These are phyloP conservation scores for Lachancea sp. DNA, from an alignment of 805 yeast species.

Conservation along the genomic window DNA sequence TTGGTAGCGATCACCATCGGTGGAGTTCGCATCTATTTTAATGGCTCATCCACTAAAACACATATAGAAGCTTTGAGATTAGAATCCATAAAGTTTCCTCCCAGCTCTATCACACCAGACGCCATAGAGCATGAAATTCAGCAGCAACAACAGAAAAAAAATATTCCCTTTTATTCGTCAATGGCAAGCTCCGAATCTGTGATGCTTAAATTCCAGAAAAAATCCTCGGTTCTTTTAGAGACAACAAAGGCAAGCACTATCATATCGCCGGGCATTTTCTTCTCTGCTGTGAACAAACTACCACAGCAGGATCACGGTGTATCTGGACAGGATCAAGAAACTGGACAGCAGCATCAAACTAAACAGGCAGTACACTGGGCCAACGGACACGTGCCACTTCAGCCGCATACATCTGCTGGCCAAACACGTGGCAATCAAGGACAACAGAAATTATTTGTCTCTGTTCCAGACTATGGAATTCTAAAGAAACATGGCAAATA, in stretches of 20 bases:
- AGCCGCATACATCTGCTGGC: constrained; percentile 1
- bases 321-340: not conserved
- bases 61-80: constrained; percentile 38
- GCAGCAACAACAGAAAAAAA: constrained; percentile 37
- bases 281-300: constrained; percentile 48
- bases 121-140: constrained; percentile 30
- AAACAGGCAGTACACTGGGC: constrained; percentile 23
- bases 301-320: constrained; percentile 18
- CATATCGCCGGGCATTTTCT: constrained; percentile 80
- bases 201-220: constrained; percentile 46
- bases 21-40: constrained; percentile 70
- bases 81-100: constrained; percentile 58
- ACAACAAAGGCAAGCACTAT: constrained; percentile 54
- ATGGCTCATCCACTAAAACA: constrained; percentile 35
- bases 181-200: constrained; percentile 29
- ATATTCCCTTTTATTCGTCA: constrained; percentile 25
- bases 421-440: not conserved
- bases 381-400: not conserved
- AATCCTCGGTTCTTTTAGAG: constrained; percentile 47
- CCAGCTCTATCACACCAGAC: constrained; percentile 35
- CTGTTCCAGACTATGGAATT: constrained; percentile 81
- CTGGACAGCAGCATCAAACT: constrained; percentile 16
- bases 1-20: constrained; percentile 72
- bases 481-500: constrained; percentile 65
- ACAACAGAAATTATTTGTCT: constrained; percentile 53